Percentiles rank a stretch among this genome's conserved stretches.
These are phyloP conservation scores for Trapa bicornis DNA, from an alignment of 345 rosid genomes.

Conservation along the genomic window DNA sequence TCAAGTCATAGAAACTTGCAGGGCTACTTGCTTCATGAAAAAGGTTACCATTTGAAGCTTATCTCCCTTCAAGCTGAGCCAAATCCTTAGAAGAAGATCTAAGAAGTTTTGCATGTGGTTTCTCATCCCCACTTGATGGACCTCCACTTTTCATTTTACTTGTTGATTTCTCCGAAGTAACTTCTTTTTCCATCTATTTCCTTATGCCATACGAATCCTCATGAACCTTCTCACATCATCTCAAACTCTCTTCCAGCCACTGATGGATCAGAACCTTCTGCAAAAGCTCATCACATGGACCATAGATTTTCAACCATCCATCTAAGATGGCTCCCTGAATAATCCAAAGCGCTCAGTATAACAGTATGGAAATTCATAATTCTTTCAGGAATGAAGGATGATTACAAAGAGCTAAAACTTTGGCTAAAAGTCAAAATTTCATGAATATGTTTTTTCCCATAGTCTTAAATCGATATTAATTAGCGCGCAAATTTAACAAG, in stretches of 20 bases:
- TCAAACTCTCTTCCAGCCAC: constrained; percentile 82
- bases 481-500: not conserved
- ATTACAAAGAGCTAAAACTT: not conserved
- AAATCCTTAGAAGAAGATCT: constrained; percentile 24
- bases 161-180: constrained; percentile 13
- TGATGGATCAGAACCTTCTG: constrained; percentile 55
- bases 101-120: constrained; percentile 22
- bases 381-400: not conserved
- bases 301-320: not conserved
- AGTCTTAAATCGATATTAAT: not conserved
- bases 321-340: not conserved
- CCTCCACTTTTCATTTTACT: constrained; percentile 10
- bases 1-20: constrained; percentile 16
- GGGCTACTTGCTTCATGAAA: constrained; percentile 23
- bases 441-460: not conserved
- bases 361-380: not conserved
- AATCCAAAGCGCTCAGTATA: not conserved
- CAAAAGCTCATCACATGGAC: constrained; percentile 5
- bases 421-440: too few species aligned
- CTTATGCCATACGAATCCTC: constrained; percentile 49
- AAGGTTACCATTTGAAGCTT: constrained; percentile 5
- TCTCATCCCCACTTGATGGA: constrained; percentile 17
- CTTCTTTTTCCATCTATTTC: constrained; percentile 22
- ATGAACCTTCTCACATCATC: constrained; percentile 45
- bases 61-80: constrained; percentile 4